Evolutionary conservation across 1,284 basidiomycete genomes (phyloP).

Genomic region (Cystobasidiaceae sp.): DNA sequence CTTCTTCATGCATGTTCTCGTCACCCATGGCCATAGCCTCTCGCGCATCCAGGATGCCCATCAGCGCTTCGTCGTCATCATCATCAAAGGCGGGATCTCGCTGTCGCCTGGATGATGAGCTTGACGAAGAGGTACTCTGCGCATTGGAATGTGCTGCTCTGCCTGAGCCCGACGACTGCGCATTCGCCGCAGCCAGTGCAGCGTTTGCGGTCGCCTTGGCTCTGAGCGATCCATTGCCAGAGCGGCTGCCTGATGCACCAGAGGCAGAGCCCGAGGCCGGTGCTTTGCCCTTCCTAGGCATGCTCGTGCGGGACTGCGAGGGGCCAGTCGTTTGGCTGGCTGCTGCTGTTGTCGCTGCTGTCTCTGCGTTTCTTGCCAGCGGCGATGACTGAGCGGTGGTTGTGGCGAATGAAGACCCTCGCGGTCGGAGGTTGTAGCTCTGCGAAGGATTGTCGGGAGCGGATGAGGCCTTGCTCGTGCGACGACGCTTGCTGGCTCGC

Average conservation of each 20-base stretch:
- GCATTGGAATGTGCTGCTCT: constrained; percentile 16
- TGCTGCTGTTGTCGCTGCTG: not conserved
- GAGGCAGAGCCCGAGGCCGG: not conserved
- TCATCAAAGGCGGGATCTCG: constrained; percentile 11
- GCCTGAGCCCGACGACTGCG: constrained; percentile 7
- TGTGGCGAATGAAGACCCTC: constrained; percentile 2
- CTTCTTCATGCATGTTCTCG: constrained; percentile 6
- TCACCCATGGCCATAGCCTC: constrained; percentile 5
- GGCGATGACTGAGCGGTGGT: too few species aligned
- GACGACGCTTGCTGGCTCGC: constrained; percentile 30
- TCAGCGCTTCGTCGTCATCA: constrained; percentile 14
- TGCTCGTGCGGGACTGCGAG: constrained; percentile 1
- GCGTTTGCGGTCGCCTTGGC: constrained; percentile 28
- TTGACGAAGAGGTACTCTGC: not conserved
- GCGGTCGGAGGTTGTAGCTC: constrained; percentile 31
- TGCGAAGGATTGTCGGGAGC: not conserved
- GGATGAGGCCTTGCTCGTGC: not conserved
- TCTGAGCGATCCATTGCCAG: constrained; percentile 15
- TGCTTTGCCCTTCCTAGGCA: constrained; percentile 36
- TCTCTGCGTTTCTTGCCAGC: not conserved
- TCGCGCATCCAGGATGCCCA: constrained; percentile 10
- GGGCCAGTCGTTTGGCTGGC: not conserved
- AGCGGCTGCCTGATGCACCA: not conserved
- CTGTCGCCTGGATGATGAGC: constrained; percentile 3
- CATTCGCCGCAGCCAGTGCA: constrained; percentile 16